Percentiles rank a stretch among this genome's conserved stretches.
These are phyloP conservation scores for Berkeleyomyces basicola DNA, from an alignment of 2,329 filamentous ascomycete genomes.

Conservation along the genomic window DNA sequence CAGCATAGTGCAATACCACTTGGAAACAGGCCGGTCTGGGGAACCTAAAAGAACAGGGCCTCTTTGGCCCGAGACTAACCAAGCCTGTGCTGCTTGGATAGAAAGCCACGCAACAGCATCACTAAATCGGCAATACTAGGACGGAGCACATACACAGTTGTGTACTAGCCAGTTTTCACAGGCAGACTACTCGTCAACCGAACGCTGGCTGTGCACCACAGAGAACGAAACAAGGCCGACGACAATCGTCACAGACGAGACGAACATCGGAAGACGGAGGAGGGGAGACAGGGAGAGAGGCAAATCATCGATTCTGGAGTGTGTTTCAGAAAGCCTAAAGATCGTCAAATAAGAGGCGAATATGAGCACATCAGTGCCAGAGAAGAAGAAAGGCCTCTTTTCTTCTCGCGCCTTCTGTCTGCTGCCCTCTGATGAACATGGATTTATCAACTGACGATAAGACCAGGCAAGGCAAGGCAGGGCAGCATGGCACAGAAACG, in stretches of 20 bases:
- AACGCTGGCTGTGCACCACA: too few relatives aligned
- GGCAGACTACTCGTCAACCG: too few relatives aligned
- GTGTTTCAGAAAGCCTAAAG: neutral
- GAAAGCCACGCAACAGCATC: too few relatives aligned
- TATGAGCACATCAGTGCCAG: neutral
- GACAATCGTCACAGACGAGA: neutral
- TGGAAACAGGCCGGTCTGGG: too few relatives aligned
- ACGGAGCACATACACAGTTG: too few relatives aligned
- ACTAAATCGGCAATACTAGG: too few relatives aligned
- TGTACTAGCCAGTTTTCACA: too few relatives aligned
- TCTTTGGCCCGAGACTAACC: too few relatives aligned
- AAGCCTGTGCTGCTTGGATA: too few relatives aligned
- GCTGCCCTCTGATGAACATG: neutral
- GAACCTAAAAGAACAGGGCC: too few relatives aligned
- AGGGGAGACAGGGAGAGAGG: neutral
- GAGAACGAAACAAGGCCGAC: neutral
- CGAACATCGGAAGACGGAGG: neutral
- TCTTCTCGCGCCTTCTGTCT: neutral
- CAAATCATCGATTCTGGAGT: neutral
- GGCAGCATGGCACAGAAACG: neutral
- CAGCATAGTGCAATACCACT: neutral
- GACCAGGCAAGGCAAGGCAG: neutral
- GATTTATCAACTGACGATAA: neutral
- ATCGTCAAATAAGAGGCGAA: neutral
- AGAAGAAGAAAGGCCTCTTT: neutral